phyloP scores from a whole-genome alignment of 257 asterid species.

The Thymus quinquecostatus region DNA sequence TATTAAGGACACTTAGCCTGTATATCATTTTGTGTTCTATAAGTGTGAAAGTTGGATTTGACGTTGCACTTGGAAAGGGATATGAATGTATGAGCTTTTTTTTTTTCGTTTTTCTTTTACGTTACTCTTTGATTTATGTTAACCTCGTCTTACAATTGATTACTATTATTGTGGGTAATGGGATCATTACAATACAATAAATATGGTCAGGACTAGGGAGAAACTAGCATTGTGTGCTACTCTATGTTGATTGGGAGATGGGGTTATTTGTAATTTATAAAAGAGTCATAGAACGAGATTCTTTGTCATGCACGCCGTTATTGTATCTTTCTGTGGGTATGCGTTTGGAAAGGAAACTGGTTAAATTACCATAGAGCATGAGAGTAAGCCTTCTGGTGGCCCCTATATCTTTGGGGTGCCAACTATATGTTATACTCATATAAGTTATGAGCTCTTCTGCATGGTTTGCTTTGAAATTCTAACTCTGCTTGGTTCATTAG shows the following conservation, averaged over 20 bases:
- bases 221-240: background rate
- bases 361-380: slow-evolving; percentile 6
- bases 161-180: slow-evolving; percentile 7
- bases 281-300: slow-evolving; percentile 1
- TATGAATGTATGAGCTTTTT: background rate
- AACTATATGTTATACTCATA: slow-evolving; percentile 21
- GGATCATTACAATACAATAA: background rate
- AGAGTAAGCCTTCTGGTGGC: slow-evolving; percentile 19
- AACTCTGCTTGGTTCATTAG: slow-evolving; percentile 44
- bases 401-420: slow-evolving; percentile 12
- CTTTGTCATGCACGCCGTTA: slow-evolving; percentile 4
- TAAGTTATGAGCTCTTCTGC: slow-evolving; percentile 14
- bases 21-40: too few species aligned
- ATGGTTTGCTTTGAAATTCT: slow-evolving; percentile 22
- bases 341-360: slow-evolving; percentile 13
- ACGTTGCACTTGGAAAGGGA: slow-evolving; percentile 9
- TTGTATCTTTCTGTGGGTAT: slow-evolving; percentile 1
- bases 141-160: background rate
- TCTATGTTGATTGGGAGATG: slow-evolving; percentile 9
- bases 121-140: background rate
- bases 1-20: slow-evolving; percentile 6
- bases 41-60: background rate
- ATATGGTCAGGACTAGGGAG: slow-evolving; percentile 11
- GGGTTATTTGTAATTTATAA: slow-evolving; percentile 2
- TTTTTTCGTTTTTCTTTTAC: background rate